Conservation (phyloP, 192 early-diverging fungal species). For the Entomortierella parvispora region DNA sequence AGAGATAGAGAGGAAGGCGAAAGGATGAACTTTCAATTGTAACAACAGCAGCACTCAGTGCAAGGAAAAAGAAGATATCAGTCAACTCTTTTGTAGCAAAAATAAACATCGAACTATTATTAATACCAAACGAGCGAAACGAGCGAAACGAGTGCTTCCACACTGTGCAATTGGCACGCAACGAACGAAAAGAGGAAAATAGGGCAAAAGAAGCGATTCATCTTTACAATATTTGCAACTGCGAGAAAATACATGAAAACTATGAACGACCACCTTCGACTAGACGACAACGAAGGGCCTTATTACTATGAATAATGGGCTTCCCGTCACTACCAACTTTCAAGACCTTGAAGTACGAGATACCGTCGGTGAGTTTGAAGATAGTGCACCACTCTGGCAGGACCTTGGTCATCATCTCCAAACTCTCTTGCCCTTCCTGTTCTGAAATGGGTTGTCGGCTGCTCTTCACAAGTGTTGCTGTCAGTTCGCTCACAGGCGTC, state of each 20-base stretch:
- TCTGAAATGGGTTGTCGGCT: slow-evolving; percentile 38
- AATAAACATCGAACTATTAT: background rate
- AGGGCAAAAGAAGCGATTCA: background rate
- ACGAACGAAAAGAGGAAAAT: background rate
- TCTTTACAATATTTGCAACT: too few species aligned
- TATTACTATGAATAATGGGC: slow-evolving; percentile 21
- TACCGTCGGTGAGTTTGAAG: slow-evolving; percentile 16
- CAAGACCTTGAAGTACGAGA: slow-evolving; percentile 33
- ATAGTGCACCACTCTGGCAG: slow-evolving; percentile 47
- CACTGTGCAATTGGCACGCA: background rate
- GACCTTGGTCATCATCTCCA: slow-evolving; percentile 31
- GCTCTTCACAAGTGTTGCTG: slow-evolving; percentile 32
- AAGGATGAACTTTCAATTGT: too few species aligned
- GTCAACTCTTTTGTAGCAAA: background rate
- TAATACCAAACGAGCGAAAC: slow-evolving; percentile 51
- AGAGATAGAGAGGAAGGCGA: background rate
- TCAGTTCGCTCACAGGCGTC: background rate
- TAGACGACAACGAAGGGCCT: slow-evolving; percentile 15
- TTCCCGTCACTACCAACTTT: slow-evolving; percentile 15
- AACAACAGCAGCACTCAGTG: too few species aligned
- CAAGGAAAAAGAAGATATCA: background rate
- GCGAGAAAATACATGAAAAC: too few species aligned
- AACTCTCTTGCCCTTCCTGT: slow-evolving; percentile 23
- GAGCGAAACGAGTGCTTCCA: slow-evolving; percentile 8
- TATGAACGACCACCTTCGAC: slow-evolving; percentile 7